phyloP scores from a whole-genome alignment of 495 filamentous ascomycete species.

The Daldinia vernicosa region DNA sequence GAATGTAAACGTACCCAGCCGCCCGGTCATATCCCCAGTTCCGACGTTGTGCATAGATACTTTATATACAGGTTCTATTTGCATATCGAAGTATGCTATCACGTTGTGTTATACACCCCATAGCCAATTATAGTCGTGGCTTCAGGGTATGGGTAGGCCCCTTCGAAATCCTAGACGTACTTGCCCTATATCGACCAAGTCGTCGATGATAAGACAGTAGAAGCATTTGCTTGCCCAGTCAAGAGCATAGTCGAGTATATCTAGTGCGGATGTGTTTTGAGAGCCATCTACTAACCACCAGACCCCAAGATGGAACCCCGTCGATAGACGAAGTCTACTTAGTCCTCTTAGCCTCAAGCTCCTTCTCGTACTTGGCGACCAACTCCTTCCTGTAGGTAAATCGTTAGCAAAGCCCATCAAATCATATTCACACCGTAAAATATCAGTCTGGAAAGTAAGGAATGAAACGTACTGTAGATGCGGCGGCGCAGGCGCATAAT shows the following conservation, averaged over 20 bases:
- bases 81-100: slow-evolving; percentile 16
- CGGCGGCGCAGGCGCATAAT: slow-evolving; percentile 86
- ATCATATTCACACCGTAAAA: neutral
- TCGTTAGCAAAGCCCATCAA: slow-evolving; percentile 22
- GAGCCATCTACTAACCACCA: neutral
- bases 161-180: neutral
- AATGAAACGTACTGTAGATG: slow-evolving; percentile 80
- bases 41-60: neutral
- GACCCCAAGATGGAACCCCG: neutral
- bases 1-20: neutral
- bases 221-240: neutral
- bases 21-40: neutral
- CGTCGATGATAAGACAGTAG: neutral
- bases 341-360: slow-evolving; percentile 72
- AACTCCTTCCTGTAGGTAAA: slow-evolving; percentile 75
- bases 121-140: neutral
- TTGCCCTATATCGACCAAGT: neutral
- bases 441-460: neutral
- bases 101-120: slow-evolving; percentile 13
- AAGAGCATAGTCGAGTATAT: neutral
- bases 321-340: slow-evolving; percentile 45
- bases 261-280: neutral
- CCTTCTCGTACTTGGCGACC: slow-evolving; percentile 86
- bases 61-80: slow-evolving; percentile 22
- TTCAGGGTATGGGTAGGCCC: neutral